Conservation (phyloP, 2,329 filamentous ascomycete genomes). For the Fusarium tanahbumbuense region DNA sequence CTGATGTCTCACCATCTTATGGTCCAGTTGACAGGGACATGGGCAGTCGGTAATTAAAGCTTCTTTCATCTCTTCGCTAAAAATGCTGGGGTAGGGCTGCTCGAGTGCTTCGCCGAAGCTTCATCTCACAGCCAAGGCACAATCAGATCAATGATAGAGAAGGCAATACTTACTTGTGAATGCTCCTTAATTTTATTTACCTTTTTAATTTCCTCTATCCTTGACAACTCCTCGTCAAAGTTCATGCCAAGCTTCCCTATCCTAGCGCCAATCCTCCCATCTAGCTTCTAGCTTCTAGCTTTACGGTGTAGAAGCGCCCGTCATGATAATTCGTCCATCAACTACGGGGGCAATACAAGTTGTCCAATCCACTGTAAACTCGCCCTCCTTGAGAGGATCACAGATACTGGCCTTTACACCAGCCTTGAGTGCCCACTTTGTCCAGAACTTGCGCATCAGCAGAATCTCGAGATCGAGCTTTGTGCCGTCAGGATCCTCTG, state of each 20-base stretch:
- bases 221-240: neutral
- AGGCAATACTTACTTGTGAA: neutral
- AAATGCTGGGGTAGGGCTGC: neutral
- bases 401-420: slow-evolving; percentile 67
- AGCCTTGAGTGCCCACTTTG: slow-evolving; percentile 78
- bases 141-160: neutral
- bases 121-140: neutral
- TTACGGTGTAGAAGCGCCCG: slow-evolving; percentile 42
- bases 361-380: slow-evolving; percentile 79
- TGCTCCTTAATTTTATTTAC: slow-evolving; percentile 7
- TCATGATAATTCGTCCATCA: slow-evolving; percentile 77
- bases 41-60: neutral
- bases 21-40: neutral
- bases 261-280: neutral
- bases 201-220: slow-evolving; percentile 5
- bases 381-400: slow-evolving; percentile 68
- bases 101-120: neutral
- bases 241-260: neutral
- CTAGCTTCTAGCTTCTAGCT: neutral
- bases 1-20: neutral
- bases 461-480: slow-evolving; percentile 67
- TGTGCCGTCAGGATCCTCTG: slow-evolving; percentile 54
- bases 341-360: slow-evolving; percentile 80
- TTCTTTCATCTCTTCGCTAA: neutral
- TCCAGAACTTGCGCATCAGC: slow-evolving; percentile 75